phyloP scores from a whole-genome alignment of 768 basidiomycete species.

The Postia placenta region DNA sequence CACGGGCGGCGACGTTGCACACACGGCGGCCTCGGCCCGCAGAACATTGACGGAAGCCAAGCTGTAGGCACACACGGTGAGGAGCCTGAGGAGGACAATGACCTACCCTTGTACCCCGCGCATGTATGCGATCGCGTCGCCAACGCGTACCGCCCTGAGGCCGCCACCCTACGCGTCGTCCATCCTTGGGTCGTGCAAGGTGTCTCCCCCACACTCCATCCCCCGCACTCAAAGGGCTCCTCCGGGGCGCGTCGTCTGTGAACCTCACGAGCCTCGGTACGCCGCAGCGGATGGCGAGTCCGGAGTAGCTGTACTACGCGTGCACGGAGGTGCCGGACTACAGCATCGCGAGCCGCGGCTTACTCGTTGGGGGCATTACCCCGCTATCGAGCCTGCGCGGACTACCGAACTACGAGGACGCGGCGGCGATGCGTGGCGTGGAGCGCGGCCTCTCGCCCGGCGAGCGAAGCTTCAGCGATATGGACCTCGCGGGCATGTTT shows the following conservation, averaged over 20 bases:
- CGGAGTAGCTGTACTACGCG: constrained; percentile 47
- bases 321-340: constrained; percentile 85
- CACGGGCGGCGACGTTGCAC: constrained; percentile 60
- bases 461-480: constrained; percentile 19
- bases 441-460: constrained; percentile 6
- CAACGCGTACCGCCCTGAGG: constrained; percentile 64
- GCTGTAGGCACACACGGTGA: constrained; percentile 16
- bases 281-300: constrained; percentile 22
- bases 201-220: constrained; percentile 31
- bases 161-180: constrained; percentile 53
- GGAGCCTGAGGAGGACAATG: constrained; percentile 50
- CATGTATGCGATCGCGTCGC: constrained; percentile 90
- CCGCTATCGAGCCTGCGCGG: constrained; percentile 73
- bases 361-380: constrained; percentile 80
- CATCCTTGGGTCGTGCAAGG: constrained; percentile 54
- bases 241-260: constrained; percentile 14
- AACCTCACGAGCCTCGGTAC: constrained; percentile 10
- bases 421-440: constrained; percentile 12
- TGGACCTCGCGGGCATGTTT: constrained; percentile 18
- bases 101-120: constrained; percentile 83
- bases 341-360: constrained; percentile 75
- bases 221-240: constrained; percentile 11
- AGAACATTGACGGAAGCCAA: constrained; percentile 27
- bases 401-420: constrained; percentile 84
- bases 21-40: constrained; percentile 57